Base-by-base conservation (phyloP, 345 rosid genomes). In the Aquilaria yunnanensis region DNA sequence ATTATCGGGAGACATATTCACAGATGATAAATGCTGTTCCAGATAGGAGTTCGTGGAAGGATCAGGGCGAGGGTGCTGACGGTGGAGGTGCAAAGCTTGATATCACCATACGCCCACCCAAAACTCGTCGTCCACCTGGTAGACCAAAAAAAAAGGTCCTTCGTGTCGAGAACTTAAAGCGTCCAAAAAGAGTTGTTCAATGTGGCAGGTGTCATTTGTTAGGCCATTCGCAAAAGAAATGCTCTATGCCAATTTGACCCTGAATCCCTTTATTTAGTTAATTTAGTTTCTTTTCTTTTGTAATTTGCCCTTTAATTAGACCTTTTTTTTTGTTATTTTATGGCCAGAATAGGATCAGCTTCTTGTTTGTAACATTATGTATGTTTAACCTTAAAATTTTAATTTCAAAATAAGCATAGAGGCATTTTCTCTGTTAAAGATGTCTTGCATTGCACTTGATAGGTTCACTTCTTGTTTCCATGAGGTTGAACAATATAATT, bases 171-270 rank as follows among this genome's bases (percentile, higher is more conserved):
- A 95, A 87, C 70, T 73, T 91, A 59, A 95, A 95, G 80, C 90
- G 96, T 29, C 99, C 96, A 1, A 95, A 95, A 75, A 84, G 96
- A 72, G 76, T 91, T 56, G 97, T 95, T 72, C 99, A 95, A 60
- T 95, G 99, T 65, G 99, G 99, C 48, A 87, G 99, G 47, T 95
- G 98, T 64, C 97, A 91, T 83, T 76, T 91, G 72, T 81, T 95
- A 77, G 99, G 99, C 58, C 99, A 95, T 80, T 95, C 99, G 57
- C 99, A 95, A 75, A 95, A 95, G 77, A 95, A 95, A 82, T 95
- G 99, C 77, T 74, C 96, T 29, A 79, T 81, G 92, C 85, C 96
- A 32, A 75, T 87, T 70, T 94, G 80, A 90, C 47, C 47, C 47
- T 59, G 65, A 67, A 16, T 72, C 46, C 60, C 61, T 53, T 41